Evolutionary conservation across 1,139 yeast genomes (phyloP).

Genomic region (Dujonia santamariae): DNA sequence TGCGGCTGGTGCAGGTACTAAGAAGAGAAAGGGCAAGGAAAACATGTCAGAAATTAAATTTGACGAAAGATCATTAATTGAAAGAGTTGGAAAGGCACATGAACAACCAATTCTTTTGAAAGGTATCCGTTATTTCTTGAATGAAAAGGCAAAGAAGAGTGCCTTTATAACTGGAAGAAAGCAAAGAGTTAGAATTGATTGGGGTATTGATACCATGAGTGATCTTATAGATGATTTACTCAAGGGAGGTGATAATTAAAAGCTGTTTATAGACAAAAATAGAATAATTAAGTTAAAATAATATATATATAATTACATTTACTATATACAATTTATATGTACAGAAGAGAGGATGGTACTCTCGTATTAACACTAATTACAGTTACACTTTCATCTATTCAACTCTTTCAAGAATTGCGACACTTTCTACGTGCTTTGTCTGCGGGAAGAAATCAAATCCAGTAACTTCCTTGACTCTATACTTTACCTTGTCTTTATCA

Average conservation of each 20-base stretch:
- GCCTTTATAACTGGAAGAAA: conserved; percentile 55
- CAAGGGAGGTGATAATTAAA: too few relatives aligned
- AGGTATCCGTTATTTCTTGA: conserved; percentile 72
- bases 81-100: conserved; percentile 55
- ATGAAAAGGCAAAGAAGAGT: conserved; percentile 49
- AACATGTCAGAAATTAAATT: conserved; percentile 39
- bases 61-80: conserved; percentile 53
- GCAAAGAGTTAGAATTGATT: conserved; percentile 59
- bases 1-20: conserved; percentile 45
- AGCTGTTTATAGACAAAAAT: too few relatives aligned
- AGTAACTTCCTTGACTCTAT: conserved; percentile 27
- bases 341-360: too few relatives aligned
- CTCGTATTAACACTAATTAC: too few relatives aligned
- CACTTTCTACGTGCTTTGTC: conserved; percentile 45
- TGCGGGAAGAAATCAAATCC: conserved; percentile 52
- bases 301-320: background rate
- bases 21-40: conserved; percentile 25
- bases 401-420: conserved; percentile 32
- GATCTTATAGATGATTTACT: conserved; percentile 53
- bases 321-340: background rate
- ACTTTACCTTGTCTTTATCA: conserved; percentile 21
- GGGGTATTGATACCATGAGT: conserved; percentile 63
- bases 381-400: too few relatives aligned
- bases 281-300: too few relatives aligned
- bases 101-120: conserved; percentile 62